Evolutionary conservation across 805 yeast species (phyloP).

Genomic region (Candida sakaeoensis): DNA sequence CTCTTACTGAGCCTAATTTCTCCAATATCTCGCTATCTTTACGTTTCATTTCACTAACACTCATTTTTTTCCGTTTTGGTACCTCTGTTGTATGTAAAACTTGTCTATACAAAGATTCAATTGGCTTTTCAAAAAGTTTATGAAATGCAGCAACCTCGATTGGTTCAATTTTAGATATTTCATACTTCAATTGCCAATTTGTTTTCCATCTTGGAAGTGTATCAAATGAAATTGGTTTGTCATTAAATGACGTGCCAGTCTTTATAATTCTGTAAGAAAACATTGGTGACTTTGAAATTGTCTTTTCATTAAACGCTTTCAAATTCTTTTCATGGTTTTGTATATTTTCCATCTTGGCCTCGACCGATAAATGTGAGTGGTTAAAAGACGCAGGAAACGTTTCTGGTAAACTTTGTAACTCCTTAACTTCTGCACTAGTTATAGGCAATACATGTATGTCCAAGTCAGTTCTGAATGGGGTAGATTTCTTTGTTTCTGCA

Average conservation of each 20-base stretch:
- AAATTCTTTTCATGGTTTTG: slow-evolving; percentile 22
- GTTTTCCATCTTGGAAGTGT: background rate
- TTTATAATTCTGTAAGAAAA: slow-evolving; percentile 4
- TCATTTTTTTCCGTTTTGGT: background rate
- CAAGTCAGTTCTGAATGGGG: slow-evolving; percentile 2
- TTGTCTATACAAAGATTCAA: slow-evolving; percentile 5
- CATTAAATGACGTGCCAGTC: background rate
- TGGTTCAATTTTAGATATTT: slow-evolving; percentile 1
- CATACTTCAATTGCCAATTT: slow-evolving; percentile 7
- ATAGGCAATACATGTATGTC: slow-evolving; percentile 30
- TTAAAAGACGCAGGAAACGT: slow-evolving; percentile 29
- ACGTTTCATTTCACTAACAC: background rate
- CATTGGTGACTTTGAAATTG: slow-evolving; percentile 11
- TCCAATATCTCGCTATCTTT: slow-evolving; percentile 3
- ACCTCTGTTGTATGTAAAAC: background rate
- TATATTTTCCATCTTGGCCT: slow-evolving; percentile 22
- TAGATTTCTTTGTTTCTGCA: slow-evolving; percentile 6
- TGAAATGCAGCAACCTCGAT: background rate
- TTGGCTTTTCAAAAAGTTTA: slow-evolving; percentile 2
- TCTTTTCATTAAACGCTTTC: slow-evolving; percentile 20
- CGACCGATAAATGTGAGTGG: slow-evolving; percentile 18
- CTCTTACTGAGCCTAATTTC: background rate
- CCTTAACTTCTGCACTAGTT: slow-evolving; percentile 15
- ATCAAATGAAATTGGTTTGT: background rate
- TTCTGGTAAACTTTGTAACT: slow-evolving; percentile 21